phyloP scores from a whole-genome alignment of 1,139 yeast genomes.

The Zygosaccharomyces sapae region DNA sequence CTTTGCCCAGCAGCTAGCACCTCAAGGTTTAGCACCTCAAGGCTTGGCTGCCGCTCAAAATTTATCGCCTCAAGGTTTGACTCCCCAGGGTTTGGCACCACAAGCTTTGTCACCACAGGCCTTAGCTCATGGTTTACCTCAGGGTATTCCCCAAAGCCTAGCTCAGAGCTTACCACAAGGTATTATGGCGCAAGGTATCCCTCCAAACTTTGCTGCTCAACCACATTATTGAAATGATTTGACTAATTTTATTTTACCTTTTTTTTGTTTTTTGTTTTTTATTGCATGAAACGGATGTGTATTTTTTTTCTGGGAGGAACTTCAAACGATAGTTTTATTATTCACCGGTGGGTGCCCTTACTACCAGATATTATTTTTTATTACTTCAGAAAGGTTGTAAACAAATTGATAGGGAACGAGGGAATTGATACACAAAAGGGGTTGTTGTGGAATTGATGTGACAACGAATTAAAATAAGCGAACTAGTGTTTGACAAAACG shows the following conservation, averaged over 20 bases:
- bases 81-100: constrained; percentile 13
- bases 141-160: constrained; percentile 5
- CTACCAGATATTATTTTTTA: too few relatives aligned
- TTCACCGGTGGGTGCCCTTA: too few relatives aligned
- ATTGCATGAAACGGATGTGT: not conserved
- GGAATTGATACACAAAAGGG: not conserved
- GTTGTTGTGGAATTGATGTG: not conserved
- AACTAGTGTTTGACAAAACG: not conserved
- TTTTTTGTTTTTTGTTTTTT: not conserved
- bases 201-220: constrained; percentile 14
- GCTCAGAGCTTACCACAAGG: constrained; percentile 8
- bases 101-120: constrained; percentile 17
- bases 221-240: constrained; percentile 9
- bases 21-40: constrained; percentile 24
- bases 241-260: not conserved
- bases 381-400: not conserved
- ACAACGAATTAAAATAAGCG: not conserved
- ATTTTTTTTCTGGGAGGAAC: too few relatives aligned
- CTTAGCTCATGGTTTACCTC: constrained; percentile 6
- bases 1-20: constrained; percentile 21
- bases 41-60: constrained; percentile 9
- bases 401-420: not conserved
- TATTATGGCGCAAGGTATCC: constrained; percentile 14
- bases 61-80: constrained; percentile 14
- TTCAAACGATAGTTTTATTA: too few relatives aligned